phyloP scores from a whole-genome alignment of 305 asterid genomes.

The Rubia balearica region DNA sequence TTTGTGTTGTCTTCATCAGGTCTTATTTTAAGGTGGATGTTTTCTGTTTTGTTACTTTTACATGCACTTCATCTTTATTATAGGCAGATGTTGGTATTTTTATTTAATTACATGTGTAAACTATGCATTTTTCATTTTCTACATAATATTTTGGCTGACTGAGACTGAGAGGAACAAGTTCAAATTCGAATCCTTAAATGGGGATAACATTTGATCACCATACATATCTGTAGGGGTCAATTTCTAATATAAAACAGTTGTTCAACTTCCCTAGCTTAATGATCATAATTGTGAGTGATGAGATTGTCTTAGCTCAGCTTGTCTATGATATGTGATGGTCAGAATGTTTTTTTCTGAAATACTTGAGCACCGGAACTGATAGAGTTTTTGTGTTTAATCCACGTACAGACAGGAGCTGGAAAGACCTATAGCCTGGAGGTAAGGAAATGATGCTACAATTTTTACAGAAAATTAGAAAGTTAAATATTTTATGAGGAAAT shows the following conservation, averaged over 20 bases:
- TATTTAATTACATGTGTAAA: not conserved
- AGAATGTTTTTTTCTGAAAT: not conserved
- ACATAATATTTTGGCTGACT: not conserved
- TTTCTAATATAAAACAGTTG: not conserved
- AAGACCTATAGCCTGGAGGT: constrained; percentile 95
- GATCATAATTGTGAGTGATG: not conserved
- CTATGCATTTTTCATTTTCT: not conserved
- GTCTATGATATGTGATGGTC: not conserved
- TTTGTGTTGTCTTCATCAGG: not conserved
- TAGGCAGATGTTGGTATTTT: not conserved
- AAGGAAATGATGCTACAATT: constrained; percentile 22
- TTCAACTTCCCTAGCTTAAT: not conserved
- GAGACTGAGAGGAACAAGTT: not conserved
- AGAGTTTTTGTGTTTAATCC: constrained; percentile 16
- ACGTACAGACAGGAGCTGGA: constrained; percentile 83
- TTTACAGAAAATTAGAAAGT: constrained; percentile 10
- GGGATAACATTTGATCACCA: not conserved
- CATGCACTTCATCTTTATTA: not conserved
- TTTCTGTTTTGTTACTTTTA: not conserved
- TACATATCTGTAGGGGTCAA: not conserved
- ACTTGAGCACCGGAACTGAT: constrained; percentile 13
- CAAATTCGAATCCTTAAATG: not conserved
- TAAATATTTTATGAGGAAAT: constrained; percentile 2
- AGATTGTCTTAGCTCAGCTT: not conserved
- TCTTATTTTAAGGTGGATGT: not conserved